Conservation (phyloP, 1,284 basidiomycete species). For the Melampsora occidentalis region DNA sequence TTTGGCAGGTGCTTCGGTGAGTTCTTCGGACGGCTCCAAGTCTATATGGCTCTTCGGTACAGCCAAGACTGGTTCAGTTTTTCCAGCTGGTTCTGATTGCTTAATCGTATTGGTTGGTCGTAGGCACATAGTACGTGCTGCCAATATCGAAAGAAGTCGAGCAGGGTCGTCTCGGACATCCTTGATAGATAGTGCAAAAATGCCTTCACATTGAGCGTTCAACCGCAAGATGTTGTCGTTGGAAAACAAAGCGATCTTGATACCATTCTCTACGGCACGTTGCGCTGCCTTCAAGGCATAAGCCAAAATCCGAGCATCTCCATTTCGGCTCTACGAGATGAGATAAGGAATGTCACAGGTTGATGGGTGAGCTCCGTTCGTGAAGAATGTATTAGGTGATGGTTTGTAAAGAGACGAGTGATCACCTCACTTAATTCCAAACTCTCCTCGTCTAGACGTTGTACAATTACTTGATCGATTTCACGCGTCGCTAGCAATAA, state of each 20-base stretch:
- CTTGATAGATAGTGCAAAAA: constrained; percentile 11
- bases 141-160: background rate
- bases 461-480: background rate
- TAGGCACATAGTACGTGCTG: no score
- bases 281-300: constrained; percentile 2
- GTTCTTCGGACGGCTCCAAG: no score
- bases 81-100: no score
- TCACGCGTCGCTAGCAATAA: background rate
- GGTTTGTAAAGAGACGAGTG: no score
- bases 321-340: constrained; percentile 3
- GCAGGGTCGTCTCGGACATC: constrained; percentile 16
- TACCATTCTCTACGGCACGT: background rate
- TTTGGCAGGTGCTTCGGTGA: no score
- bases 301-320: constrained; percentile 19
- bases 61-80: no score
- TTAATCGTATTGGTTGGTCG: no score
- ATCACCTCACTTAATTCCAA: no score
- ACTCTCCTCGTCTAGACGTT: no score
- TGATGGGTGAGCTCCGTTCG: no score
- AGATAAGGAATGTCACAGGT: background rate
- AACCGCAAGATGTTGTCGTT: constrained; percentile 32
- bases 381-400: no score
- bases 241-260: constrained; percentile 13
- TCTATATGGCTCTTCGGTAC: no score
- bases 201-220: constrained; percentile 29